Base-by-base conservation (phyloP, 805 yeast genomes). In the Danielia reshetovae region DNA sequence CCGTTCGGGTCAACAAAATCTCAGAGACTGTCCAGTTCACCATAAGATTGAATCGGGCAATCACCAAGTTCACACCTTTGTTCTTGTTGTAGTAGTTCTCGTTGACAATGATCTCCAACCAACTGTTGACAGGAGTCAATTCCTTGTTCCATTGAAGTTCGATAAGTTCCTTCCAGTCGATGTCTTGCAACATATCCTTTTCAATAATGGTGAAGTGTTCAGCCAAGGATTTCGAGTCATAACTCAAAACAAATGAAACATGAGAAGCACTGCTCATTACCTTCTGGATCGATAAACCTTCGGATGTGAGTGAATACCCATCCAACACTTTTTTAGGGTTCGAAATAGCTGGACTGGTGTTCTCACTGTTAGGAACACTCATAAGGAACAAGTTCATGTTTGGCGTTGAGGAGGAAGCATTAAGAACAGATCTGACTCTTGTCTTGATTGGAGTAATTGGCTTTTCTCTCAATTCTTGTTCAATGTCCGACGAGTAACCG, bases 11-110 rank as follows among this genome's bases (percentile, higher is more conserved):
- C 40, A 90, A 62, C 11, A 87, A 57, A 36, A 93, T 76, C 62
- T 90, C 96, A 0, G 96, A 85, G 22, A 85, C 78, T 26, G 89
- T 79, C 97, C 97, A 90, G 49, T 85, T 86, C 5, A 85, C 89
- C 65, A 85, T 80, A 39, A 90, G 63, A 53, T 90, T 89, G 68
- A 89, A 93, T 40, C 98, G 68, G 0, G 94, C 73, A 25, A 87
- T 79, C 9, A 86, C 87, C 30, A 90, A 62, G 43, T 85, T 86
- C 24, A 88, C 79, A 0, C 97, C 96, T n/a, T 80, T 56, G 52
- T 74, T 59, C 21, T 62, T 54, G 47, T 65, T 63, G 43, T 56
- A 65, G 45, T 65, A 66, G 17, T 54, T 55, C 47, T 76, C 73
- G 55, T 78, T 75, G 15, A 79, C 73, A 35, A 89, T 65, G 22